A percentile compares a stretch with the other conserved stretches of the same genome.
Evolutionary conservation across 495 filamentous ascomycete genomes (phyloP).

Genomic region (Darksidea phi): DNA sequence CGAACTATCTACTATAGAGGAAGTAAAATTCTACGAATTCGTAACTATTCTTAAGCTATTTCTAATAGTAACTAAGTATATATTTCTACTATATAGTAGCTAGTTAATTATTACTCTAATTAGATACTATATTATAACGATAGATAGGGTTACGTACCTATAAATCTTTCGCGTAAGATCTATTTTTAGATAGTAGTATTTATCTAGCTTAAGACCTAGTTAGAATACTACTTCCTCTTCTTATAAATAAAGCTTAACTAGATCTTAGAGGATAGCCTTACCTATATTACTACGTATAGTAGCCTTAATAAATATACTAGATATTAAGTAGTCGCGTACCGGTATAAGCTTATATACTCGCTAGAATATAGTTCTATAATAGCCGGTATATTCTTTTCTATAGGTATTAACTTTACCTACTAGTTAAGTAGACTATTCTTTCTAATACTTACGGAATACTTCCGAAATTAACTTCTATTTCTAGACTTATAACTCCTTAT

Average conservation of each 20-base stretch:
- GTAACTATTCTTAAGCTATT: conserved; percentile 4
- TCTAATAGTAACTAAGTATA: conserved; percentile 4
- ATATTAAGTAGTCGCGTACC: conserved; percentile 31
- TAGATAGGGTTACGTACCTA: neutral
- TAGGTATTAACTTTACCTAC: conserved; percentile 15
- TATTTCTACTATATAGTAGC: conserved; percentile 5
- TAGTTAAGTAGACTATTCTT: conserved; percentile 21
- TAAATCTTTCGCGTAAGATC: neutral
- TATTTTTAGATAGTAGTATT: neutral
- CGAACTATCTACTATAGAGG: neutral
- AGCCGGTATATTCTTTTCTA: conserved; percentile 26
- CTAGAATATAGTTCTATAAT: conserved; percentile 28
- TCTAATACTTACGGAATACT: conserved; percentile 27
- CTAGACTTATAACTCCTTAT: conserved; percentile 24
- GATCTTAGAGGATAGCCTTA: conserved; percentile 19
- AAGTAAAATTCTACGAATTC: conserved; percentile 7
- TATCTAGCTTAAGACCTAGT: conserved; percentile 4
- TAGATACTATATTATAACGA: too few relatives aligned
- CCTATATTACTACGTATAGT: conserved; percentile 18
- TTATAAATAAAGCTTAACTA: conserved; percentile 14
- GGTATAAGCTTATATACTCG: conserved; percentile 26
- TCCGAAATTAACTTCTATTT: conserved; percentile 34
- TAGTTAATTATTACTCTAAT: neutral
- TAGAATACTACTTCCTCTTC: conserved; percentile 2
- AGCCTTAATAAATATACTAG: conserved; percentile 32